These are phyloP conservation scores for Aspergillus fructus DNA, from an alignment of 2,329 filamentous ascomycete species.

Conservation along the genomic window DNA sequence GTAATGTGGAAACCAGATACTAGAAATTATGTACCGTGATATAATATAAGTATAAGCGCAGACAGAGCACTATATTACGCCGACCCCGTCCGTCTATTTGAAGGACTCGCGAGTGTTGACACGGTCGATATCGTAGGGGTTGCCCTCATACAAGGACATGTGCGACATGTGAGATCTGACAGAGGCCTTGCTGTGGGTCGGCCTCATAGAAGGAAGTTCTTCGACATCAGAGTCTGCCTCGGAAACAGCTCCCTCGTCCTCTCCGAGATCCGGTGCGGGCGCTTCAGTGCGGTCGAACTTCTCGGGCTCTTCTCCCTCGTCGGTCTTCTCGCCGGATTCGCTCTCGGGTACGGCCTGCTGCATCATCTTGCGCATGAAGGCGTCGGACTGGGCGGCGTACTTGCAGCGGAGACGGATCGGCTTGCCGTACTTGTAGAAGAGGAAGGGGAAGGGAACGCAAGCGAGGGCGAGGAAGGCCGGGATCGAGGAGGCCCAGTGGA, in stretches of 20 bases:
- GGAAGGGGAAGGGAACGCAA: constrained; percentile 46
- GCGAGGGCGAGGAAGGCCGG: constrained; percentile 48
- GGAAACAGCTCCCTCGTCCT: constrained; percentile 21
- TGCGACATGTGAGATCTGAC: constrained; percentile 18
- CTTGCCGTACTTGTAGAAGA: constrained; percentile 45
- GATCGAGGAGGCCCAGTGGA: constrained; percentile 49
- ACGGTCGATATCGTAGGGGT: constrained; percentile 46
- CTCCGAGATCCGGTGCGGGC: constrained; percentile 17
- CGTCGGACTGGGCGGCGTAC: constrained; percentile 37
- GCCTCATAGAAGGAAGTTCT: constrained; percentile 19
- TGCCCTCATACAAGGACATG: constrained; percentile 41
- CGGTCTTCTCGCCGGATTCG: constrained; percentile 21
- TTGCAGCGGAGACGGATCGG: constrained; percentile 43
- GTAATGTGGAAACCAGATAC: constrained; percentile 8
- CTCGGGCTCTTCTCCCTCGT: constrained; percentile 16
- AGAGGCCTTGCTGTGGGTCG: constrained; percentile 30
- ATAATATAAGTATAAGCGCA: neutral
- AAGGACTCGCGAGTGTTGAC: constrained; percentile 44
- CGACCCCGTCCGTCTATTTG: constrained; percentile 17
- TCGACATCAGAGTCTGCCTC: constrained; percentile 23
- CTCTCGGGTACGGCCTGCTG: constrained; percentile 20
- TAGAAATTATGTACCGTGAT: constrained; percentile 21
- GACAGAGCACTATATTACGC: too few relatives aligned
- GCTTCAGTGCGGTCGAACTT: constrained; percentile 36
- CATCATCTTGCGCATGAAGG: constrained; percentile 38